Evolutionary conservation across 192 early-diverging fungal species (phyloP).

Genomic region (Coemansia sp.): DNA sequence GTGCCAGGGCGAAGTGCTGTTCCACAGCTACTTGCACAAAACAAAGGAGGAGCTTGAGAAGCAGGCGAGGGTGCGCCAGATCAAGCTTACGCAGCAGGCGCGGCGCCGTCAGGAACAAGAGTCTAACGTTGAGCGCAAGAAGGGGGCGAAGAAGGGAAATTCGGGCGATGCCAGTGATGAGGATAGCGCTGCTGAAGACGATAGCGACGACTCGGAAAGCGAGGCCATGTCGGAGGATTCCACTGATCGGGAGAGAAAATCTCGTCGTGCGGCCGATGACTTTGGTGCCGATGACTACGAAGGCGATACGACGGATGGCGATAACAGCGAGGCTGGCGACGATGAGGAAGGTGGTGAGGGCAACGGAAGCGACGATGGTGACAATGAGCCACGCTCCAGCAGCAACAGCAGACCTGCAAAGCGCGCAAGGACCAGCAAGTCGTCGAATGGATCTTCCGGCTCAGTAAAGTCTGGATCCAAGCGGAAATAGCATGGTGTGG

Average conservation of each 20-base stretch:
- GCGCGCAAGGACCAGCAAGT: constrained; percentile 10
- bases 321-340: background rate
- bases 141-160: constrained; percentile 49
- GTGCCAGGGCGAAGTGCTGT: constrained; percentile 91
- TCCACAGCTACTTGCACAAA: constrained; percentile 79
- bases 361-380: background rate
- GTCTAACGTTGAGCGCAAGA: constrained; percentile 79
- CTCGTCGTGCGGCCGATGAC: constrained; percentile 39
- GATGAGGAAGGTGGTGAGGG: constrained; percentile 20
- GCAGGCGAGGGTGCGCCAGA: constrained; percentile 60
- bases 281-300: constrained; percentile 47
- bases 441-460: background rate
- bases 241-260: constrained; percentile 3
- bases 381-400: constrained; percentile 14
- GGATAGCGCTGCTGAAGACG: constrained; percentile 10
- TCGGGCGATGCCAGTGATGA: background rate
- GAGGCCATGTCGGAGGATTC: background rate
- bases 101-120: constrained; percentile 79
- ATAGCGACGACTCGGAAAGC: constrained; percentile 35
- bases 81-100: constrained; percentile 65
- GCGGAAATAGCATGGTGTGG: constrained; percentile 12
- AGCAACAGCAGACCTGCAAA: constrained; percentile 15
- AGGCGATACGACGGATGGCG: constrained; percentile 10
- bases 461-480: constrained; percentile 13
- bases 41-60: constrained; percentile 72